Percentiles rank a stretch among this genome's conserved stretches.
These are phyloP conservation scores for Plectosphaerella sp. DNA, from an alignment of 2,329 filamentous ascomycete genomes.

Conservation along the genomic window DNA sequence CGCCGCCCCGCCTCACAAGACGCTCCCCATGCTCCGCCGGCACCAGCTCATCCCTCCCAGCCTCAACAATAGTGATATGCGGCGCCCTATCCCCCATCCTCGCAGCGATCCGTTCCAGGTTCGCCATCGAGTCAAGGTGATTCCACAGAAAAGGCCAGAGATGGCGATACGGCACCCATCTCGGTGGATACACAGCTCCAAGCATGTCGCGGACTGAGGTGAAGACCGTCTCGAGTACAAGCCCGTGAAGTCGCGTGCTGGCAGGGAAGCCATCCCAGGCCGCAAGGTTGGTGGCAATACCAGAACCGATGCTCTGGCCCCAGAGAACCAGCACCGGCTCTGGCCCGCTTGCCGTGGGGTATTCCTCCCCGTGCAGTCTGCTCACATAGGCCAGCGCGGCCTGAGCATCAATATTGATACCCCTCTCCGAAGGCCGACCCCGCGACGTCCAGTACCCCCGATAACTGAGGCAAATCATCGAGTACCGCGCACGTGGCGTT, in stretches of 20 bases:
- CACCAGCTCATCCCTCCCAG: conserved; percentile 55
- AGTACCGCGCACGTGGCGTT: conserved; percentile 31
- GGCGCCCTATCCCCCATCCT: conserved; percentile 16
- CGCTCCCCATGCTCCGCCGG: conserved; percentile 43
- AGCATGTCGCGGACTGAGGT: conserved; percentile 68
- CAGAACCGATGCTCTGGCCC: conserved; percentile 75
- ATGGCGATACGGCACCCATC: conserved; percentile 74
- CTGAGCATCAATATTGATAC: conserved; percentile 64
- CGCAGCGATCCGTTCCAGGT: conserved; percentile 38
- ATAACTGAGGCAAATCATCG: conserved; percentile 55
- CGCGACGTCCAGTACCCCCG: conserved; percentile 76
- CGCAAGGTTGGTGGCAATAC: conserved; percentile 62
- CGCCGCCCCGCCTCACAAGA: conserved; percentile 41
- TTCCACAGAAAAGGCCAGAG: conserved; percentile 70
- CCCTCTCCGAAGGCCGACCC: conserved; percentile 64
- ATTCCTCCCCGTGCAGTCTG: conserved; percentile 27
- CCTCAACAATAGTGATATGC: conserved; percentile 40
- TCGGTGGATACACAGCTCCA: conserved; percentile 68
- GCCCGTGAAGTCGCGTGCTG: conserved; percentile 34
- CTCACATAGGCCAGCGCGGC: conserved; percentile 61
- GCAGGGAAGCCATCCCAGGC: conserved; percentile 24
- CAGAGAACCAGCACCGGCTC: conserved; percentile 54
- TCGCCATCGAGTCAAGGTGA: conserved; percentile 50
- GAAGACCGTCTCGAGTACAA: conserved; percentile 75
- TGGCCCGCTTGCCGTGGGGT: conserved; percentile 7